A percentile compares a stretch with the other conserved stretches of the same genome.
These are phyloP conservation scores for Xylaria hypoxylon DNA, from an alignment of 2,329 filamentous ascomycete species.

Conservation along the genomic window DNA sequence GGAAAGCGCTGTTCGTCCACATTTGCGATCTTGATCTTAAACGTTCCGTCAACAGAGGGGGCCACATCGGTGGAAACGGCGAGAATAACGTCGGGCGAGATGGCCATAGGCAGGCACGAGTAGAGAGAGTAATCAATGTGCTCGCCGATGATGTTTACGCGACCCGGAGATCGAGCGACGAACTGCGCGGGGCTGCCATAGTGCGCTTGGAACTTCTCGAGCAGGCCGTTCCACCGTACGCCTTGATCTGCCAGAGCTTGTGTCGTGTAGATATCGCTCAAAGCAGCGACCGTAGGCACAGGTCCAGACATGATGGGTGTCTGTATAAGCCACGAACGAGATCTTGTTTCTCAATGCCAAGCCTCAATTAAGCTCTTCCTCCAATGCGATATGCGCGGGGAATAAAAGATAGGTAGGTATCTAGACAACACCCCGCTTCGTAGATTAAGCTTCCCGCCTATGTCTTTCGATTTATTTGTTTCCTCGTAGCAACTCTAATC, in stretches of 20 bases:
- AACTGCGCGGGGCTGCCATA: conserved; percentile 82
- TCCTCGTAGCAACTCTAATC: background rate
- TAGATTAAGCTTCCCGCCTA: conserved; percentile 10
- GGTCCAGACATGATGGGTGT: conserved; percentile 60
- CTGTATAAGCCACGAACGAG: conserved; percentile 9
- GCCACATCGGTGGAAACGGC: conserved; percentile 72
- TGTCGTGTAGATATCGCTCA: conserved; percentile 85
- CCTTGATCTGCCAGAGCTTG: conserved; percentile 76
- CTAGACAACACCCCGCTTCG: conserved; percentile 29
- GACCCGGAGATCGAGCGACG: conserved; percentile 88
- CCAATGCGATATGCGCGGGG: conserved; percentile 10
- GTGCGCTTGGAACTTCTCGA: conserved; percentile 74
- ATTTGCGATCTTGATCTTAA: conserved; percentile 83
- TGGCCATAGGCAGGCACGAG: conserved; percentile 94
- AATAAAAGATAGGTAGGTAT: background rate
- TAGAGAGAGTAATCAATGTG: conserved; percentile 99
- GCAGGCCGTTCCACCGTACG: conserved; percentile 79
- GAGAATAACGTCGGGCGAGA: conserved; percentile 89
- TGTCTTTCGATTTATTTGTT: background rate
- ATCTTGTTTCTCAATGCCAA: conserved; percentile 11
- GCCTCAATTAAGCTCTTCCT: conserved; percentile 14
- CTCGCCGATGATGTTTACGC: conserved; percentile 98
- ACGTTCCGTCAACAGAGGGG: conserved; percentile 62
- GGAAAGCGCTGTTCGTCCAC: conserved; percentile 81
- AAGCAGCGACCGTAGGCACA: conserved; percentile 79